Evolutionary conservation across 1,284 basidiomycete species (phyloP).

Genomic region (Leccinum variabile): DNA sequence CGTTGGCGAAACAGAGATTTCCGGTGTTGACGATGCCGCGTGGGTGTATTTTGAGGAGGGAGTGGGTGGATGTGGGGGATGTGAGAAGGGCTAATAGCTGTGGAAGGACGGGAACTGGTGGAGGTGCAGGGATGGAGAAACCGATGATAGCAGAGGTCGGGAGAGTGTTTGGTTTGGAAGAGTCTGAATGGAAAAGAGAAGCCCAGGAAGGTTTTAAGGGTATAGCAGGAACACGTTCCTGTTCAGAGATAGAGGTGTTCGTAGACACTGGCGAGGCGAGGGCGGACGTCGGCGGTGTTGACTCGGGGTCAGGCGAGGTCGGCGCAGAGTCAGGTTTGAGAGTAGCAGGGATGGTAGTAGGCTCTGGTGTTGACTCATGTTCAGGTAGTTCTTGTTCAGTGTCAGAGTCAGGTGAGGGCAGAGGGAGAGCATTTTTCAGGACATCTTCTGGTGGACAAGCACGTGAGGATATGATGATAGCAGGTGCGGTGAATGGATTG

Average conservation of each 20-base stretch:
- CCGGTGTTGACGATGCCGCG: slow-evolving; percentile 93
- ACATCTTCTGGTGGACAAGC: slow-evolving; percentile 60
- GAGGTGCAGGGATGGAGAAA: slow-evolving; percentile 59
- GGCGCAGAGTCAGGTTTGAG: too few relatives aligned
- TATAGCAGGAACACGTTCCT: slow-evolving; percentile 25
- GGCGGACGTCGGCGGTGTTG: slow-evolving; percentile 17
- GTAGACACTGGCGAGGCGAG: slow-evolving; percentile 59
- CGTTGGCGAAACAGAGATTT: slow-evolving; percentile 98
- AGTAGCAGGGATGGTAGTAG: too few relatives aligned
- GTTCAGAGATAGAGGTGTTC: too few relatives aligned
- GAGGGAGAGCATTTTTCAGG: slow-evolving; percentile 48
- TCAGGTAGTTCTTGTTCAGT: too few relatives aligned
- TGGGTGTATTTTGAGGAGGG: slow-evolving; percentile 50
- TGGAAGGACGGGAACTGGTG: slow-evolving; percentile 46
- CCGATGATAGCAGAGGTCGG: slow-evolving; percentile 67
- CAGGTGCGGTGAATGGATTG: slow-evolving; percentile 59
- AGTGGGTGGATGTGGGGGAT: slow-evolving; percentile 40
- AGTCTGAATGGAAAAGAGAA: slow-evolving; percentile 57
- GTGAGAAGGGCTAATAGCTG: slow-evolving; percentile 60
- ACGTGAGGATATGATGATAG: slow-evolving; percentile 62
- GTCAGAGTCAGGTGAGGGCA: not conserved
- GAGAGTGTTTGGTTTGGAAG: slow-evolving; percentile 44
- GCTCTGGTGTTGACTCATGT: too few relatives aligned
- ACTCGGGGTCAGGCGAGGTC: too few relatives aligned
- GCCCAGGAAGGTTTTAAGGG: slow-evolving; percentile 68